Evolutionary conservation across 306 rosid species (phyloP), one percentile per base, ranked within the genome.

Genomic region (Rosa rugosa): DNA sequence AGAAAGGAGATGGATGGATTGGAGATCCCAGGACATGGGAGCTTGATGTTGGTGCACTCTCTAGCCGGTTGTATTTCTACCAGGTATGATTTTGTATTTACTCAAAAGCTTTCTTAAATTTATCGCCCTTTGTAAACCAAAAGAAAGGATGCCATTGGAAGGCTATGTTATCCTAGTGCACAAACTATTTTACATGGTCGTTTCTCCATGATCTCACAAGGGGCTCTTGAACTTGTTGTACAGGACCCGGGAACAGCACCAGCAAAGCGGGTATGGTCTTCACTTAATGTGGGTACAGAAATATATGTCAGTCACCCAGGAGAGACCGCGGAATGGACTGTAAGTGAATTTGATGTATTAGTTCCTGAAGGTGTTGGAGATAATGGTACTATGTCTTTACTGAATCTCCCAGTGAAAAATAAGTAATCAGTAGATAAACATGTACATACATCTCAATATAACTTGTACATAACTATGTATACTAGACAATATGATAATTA

Each of bases 1-100:
- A 79, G 67, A 56, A 85, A 75, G 93, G 93, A 75, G 84, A 85
- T 57, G 93, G 93, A 23, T 89, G 93, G 93, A 34, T 83, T 71
- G 93, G 93, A 54, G 81, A 85, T 77, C 66, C 85, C 31, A 81
- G 84, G 78, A 85, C 86, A 18, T 89, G 93, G 93, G 88, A 77
- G 75, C 90, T 89, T 66, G 90, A 89, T 74, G 93, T 85, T 4
- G 93, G 90, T 16, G 80, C 82, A 49, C 86, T 87, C 27, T 87
- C 93, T 6, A 65, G 59, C 80, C 85, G 79, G 23, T 79, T 85
- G 73, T 89, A 86, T 66, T 89, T 84, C 83, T 89, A 85, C 78
- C 90, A 87, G 89, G 92, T 87, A 80, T 47, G 6, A 1, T 84
- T 56, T 47, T 54, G 17, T 65, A 46, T 75, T 34, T 50, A 11